Evolutionary conservation across 352 stramenopile genomes (phyloP).

Genomic region (Saprolegnia parasitica): DNA sequence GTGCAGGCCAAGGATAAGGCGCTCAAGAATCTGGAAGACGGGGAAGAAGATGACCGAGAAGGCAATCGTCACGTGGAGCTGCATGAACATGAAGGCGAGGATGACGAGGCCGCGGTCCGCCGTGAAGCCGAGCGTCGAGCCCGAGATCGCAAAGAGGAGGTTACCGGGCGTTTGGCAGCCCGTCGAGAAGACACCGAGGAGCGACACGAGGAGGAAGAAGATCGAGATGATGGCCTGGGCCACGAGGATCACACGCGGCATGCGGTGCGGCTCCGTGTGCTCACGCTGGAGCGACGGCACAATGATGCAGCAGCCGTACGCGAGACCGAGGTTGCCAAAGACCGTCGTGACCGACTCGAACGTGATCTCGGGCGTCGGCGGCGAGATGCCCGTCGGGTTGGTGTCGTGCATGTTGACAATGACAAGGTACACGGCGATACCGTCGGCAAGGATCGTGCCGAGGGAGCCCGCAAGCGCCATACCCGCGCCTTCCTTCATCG

Average conservation of each 20-base stretch:
- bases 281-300: constrained; percentile 27
- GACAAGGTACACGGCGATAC: constrained; percentile 26
- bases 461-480: constrained; percentile 21
- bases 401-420: constrained; percentile 25
- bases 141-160: constrained; percentile 17
- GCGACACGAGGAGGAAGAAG: constrained; percentile 37
- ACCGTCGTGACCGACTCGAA: constrained; percentile 23
- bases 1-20: constrained; percentile 53
- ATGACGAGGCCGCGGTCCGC: constrained; percentile 2
- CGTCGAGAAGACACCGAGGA: constrained; percentile 23
- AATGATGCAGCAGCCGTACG: constrained; percentile 28
- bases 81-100: constrained; percentile 50
- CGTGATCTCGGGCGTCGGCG: constrained; percentile 31
- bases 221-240: constrained; percentile 26
- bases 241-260: constrained; percentile 29
- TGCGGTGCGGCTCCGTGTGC: constrained; percentile 28
- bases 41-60: constrained; percentile 57
- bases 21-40: constrained; percentile 54
- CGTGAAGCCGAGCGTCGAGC: constrained; percentile 13
- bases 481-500: constrained; percentile 28
- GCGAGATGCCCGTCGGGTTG: constrained; percentile 34
- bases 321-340: constrained; percentile 29
- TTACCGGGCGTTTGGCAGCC: constrained; percentile 23
- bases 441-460: constrained; percentile 29
- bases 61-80: constrained; percentile 58